phyloP scores from a whole-genome alignment of 371 early-diverging fungal genomes.

The Saksenaea oblongispora region DNA sequence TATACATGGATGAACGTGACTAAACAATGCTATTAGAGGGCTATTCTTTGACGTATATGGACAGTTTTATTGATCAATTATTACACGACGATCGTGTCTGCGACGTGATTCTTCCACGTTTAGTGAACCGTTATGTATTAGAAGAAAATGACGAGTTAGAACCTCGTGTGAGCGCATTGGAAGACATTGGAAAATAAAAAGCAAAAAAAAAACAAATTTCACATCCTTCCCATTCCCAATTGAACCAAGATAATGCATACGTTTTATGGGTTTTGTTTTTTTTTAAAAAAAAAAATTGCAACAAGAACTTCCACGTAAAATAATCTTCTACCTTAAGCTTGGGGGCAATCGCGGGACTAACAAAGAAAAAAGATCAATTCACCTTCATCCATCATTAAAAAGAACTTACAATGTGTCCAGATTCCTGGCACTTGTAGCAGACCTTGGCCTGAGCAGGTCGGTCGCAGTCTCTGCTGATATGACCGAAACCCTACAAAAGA shows the following conservation, averaged over 20 bases:
- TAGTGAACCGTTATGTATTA: slow-evolving; percentile 76
- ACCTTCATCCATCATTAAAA: background rate
- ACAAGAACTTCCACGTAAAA: background rate
- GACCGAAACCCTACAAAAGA: slow-evolving; percentile 37
- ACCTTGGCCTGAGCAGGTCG: slow-evolving; percentile 44
- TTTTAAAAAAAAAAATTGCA: background rate
- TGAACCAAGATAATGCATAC: no score
- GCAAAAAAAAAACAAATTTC: background rate
- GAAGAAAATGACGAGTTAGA: slow-evolving; percentile 89
- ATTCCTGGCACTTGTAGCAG: slow-evolving; percentile 70
- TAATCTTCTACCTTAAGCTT: slow-evolving; percentile 11
- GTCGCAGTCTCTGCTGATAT: slow-evolving; percentile 52
- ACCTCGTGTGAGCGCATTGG: slow-evolving; percentile 80
- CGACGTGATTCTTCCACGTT: slow-evolving; percentile 85
- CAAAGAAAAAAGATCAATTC: background rate
- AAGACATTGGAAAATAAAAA: slow-evolving; percentile 37
- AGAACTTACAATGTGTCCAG: slow-evolving; percentile 53
- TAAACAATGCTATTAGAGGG: slow-evolving; percentile 58
- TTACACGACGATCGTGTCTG: slow-evolving; percentile 82
- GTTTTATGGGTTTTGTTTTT: background rate
- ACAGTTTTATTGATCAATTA: slow-evolving; percentile 88
- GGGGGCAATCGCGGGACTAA: slow-evolving; percentile 29
- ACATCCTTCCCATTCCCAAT: background rate
- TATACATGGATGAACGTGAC: no score
- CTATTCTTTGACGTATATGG: slow-evolving; percentile 77